A percentile compares a stretch with the other conserved stretches of the same genome.
These are phyloP conservation scores for Phlyctochytrium bullatum DNA, from an alignment of 192 early-diverging fungal genomes.

Conservation along the genomic window DNA sequence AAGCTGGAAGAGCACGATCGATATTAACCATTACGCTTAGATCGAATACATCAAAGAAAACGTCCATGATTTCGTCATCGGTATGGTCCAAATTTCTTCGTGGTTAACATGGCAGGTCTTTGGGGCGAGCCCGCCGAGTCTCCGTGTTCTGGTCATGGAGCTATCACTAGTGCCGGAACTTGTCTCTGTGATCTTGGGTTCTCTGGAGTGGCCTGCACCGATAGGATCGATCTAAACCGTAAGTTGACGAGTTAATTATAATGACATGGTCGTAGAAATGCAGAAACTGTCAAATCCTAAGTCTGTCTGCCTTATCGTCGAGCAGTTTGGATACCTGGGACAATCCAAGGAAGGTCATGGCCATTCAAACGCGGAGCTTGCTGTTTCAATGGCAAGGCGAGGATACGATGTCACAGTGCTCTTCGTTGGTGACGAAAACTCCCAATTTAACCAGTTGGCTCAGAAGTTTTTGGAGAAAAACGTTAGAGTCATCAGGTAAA, in stretches of 20 bases:
- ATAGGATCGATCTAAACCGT: not conserved
- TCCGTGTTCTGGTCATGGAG: conserved; percentile 32
- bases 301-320: conserved; percentile 31
- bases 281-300: conserved; percentile 7
- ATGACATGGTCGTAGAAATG: not conserved
- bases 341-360: conserved; percentile 12
- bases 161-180: conserved; percentile 13
- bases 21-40: not conserved
- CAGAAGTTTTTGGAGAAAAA: conserved; percentile 16
- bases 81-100: not conserved
- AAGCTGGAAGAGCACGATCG: not conserved
- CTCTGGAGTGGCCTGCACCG: conserved; percentile 25
- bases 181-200: conserved; percentile 38
- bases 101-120: not conserved
- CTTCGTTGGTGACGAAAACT: conserved; percentile 23
- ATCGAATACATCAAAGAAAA: not conserved
- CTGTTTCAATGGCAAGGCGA: conserved; percentile 14
- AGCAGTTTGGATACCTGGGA: conserved; percentile 24
- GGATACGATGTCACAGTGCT: conserved; percentile 29
- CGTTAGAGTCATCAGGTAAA: conserved; percentile 20
- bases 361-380: conserved; percentile 17
- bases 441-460: conserved; percentile 17
- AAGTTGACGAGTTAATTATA: conserved; percentile 9
- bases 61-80: not conserved
- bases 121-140: conserved; percentile 16